Base-by-base conservation (phyloP, 2,329 filamentous ascomycete genomes). In the Cordyceps militaris region DNA sequence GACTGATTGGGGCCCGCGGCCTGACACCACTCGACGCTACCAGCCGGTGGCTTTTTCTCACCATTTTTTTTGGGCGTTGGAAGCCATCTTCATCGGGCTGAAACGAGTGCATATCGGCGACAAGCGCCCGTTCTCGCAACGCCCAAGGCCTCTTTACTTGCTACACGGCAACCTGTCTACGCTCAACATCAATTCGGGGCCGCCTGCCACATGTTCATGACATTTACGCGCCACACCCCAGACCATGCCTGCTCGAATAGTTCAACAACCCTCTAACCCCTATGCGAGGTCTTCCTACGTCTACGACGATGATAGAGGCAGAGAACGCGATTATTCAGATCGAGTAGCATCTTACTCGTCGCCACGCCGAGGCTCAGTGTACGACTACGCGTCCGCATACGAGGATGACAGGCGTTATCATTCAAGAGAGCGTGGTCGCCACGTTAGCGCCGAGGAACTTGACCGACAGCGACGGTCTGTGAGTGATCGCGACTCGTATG, bases 401-500 rank as follows among this genome's bases (percentile, higher is more conserved):
- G 56, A 58, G 6, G 56, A 58, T 14, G 56, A 52, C 28, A 38
- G 47, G 40, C 55, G 56, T 4, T 30, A 40, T 32, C 56, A 21
- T 30, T 51, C 47, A 26, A 40, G 48, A 13, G 56, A 58, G 23
- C 49, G 30, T 26, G 23, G 28, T 9, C 56, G 32, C 42, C 40
- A 58, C 24, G 4, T 53, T 10, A 46, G 38, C 36, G 48, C 56
- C 30, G 70, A 66, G 24, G 65, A 70, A 13, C 61, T 62, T 49
- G 61, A 64, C 48, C 58, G 63, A 24, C 60, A 61, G 36, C 65
- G 64, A 46, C 60, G 63, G 28, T 65, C 66, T 9, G 62, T 61
- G 26, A 66, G 67, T 34, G 67, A 71, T 21, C 63, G 61, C 40
- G 63, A 61, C 56, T 71, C 67, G 14, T 52, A 58, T 6, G 67